Evolutionary conservation across 2,329 filamentous ascomycete species (phyloP).

Genomic region (Stachybotrys chlorohalonatus): DNA sequence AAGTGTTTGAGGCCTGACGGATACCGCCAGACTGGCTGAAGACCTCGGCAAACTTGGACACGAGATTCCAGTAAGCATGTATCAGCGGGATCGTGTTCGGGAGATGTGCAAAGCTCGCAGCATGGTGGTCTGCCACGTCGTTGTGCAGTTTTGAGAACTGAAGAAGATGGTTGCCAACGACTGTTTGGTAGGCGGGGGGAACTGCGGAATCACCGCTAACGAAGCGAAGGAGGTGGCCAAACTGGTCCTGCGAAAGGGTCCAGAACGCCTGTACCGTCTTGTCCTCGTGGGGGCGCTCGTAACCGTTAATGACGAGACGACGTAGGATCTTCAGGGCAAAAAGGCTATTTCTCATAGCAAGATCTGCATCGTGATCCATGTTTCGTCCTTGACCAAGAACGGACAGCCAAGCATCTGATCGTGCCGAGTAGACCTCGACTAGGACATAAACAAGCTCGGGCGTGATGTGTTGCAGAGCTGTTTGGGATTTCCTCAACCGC

Average conservation of each 20-base stretch:
- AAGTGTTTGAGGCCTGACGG: constrained; percentile 30
- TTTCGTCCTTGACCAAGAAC: constrained; percentile 49
- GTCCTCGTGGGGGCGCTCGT: constrained; percentile 74
- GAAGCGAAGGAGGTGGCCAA: constrained; percentile 64
- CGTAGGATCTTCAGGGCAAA: constrained; percentile 71
- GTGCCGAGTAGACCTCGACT: constrained; percentile 67
- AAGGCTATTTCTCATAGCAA: constrained; percentile 68
- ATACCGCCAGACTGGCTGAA: constrained; percentile 56
- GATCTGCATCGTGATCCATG: constrained; percentile 48
- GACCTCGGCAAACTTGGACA: constrained; percentile 65
- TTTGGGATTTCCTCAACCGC: constrained; percentile 63
- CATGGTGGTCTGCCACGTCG: constrained; percentile 71
- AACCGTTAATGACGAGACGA: constrained; percentile 70
- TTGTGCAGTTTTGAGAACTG: constrained; percentile 90
- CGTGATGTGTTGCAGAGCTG: constrained; percentile 66
- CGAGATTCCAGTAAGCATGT: constrained; percentile 76
- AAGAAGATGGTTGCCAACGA: constrained; percentile 77
- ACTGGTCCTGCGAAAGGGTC: constrained; percentile 66
- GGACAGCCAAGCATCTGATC: constrained; percentile 59
- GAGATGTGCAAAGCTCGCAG: constrained; percentile 73
- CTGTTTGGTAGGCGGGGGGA: constrained; percentile 43
- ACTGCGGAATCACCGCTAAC: constrained; percentile 47
- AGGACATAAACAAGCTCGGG: constrained; percentile 80
- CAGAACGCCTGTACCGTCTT: constrained; percentile 71
- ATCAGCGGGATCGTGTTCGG: constrained; percentile 72